Conservation (phyloP, 257 asterid genomes). For the Vinca minor region DNA sequence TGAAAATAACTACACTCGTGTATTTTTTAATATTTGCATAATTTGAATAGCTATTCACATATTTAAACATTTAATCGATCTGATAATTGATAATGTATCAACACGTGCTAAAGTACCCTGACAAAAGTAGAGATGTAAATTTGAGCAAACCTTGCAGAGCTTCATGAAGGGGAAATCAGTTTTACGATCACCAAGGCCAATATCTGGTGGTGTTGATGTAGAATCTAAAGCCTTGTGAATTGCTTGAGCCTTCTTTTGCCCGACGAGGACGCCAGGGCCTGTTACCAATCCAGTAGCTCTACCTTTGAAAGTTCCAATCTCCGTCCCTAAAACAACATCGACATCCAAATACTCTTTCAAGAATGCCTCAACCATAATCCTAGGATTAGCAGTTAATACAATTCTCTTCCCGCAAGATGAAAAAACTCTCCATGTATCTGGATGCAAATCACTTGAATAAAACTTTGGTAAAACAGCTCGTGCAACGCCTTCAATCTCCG, state of each 20-base stretch:
- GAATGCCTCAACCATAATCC: conserved; percentile 63
- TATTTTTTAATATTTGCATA: no score
- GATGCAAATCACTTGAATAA: conserved; percentile 55
- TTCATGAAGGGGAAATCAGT: conserved; percentile 66
- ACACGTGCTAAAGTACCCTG: no score
- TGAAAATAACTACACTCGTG: no score
- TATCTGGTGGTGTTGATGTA: conserved; percentile 27
- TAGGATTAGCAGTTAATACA: conserved; percentile 61
- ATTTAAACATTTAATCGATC: no score
- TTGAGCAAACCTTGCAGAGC: conserved; percentile 52
- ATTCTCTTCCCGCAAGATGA: conserved; percentile 54
- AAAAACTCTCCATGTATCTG: conserved; percentile 62
- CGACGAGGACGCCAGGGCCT: conserved; percentile 48
- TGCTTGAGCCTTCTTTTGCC: conserved; percentile 43
- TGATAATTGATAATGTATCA: no score
- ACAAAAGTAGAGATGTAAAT: background rate
- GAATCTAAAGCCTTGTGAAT: conserved; percentile 24
- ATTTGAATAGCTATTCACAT: no score
- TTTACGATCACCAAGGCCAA: conserved; percentile 55
- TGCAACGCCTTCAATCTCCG: conserved; percentile 51
- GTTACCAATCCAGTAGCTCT: conserved; percentile 61
- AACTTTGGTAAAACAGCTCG: conserved; percentile 65
- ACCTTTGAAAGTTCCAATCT: conserved; percentile 36
- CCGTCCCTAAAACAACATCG: conserved; percentile 67
- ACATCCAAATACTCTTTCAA: conserved; percentile 53